A percentile compares a stretch with the other conserved stretches of the same genome.
Conservation (phyloP, 805 yeast species). For the Yarrowia bubula region DNA sequence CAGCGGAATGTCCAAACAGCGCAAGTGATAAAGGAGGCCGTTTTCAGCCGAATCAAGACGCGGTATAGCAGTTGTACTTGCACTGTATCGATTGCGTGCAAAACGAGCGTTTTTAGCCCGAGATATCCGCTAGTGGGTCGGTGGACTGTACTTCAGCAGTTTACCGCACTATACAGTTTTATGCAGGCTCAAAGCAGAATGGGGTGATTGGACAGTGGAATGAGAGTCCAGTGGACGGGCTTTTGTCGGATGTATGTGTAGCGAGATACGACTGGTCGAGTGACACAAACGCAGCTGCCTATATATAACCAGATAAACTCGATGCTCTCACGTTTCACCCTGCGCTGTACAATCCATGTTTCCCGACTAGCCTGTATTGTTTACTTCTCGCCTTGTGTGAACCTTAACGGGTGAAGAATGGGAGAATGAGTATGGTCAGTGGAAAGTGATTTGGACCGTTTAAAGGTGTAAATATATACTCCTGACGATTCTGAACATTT, state of each 20-base stretch:
- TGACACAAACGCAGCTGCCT: too few relatives aligned
- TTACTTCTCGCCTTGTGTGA: background rate
- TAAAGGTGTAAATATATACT: background rate
- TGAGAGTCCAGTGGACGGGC: background rate
- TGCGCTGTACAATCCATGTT: background rate
- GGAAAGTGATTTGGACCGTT: background rate
- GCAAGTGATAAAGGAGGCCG: background rate
- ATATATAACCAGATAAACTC: too few relatives aligned
- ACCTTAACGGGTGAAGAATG: background rate
- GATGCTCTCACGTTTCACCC: background rate
- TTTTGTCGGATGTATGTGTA: background rate
- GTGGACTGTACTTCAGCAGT: background rate
- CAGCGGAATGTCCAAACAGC: background rate
- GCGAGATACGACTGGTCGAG: too few relatives aligned
- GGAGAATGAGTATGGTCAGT: too few relatives aligned
- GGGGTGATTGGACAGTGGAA: conserved; percentile 12
- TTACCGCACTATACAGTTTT: conserved; percentile 17
- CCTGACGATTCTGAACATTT: background rate
- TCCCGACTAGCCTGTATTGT: conserved; percentile 14
- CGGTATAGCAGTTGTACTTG: background rate
- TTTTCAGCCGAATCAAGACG: too few relatives aligned
- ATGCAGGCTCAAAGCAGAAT: background rate
- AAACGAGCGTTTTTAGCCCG: background rate
- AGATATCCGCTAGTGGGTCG: too few relatives aligned
- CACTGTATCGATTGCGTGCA: background rate